A percentile compares a stretch with the other conserved stretches of the same genome.
phyloP scores from a whole-genome alignment of 2,329 filamentous ascomycete genomes.

The Capronia coronata region DNA sequence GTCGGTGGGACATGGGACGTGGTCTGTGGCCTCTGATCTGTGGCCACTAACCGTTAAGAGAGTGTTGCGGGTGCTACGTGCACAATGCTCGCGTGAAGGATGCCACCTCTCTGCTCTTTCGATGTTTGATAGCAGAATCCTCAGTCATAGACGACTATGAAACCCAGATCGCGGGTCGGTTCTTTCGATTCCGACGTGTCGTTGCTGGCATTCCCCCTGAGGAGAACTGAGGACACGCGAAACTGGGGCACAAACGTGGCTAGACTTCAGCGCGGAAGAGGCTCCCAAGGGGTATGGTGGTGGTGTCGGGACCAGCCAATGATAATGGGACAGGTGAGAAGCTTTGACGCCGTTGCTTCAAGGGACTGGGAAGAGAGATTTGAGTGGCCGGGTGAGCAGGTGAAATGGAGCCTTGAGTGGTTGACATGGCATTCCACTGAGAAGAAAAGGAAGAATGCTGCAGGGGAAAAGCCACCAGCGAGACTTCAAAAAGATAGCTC shows the following conservation, averaged over 20 bases:
- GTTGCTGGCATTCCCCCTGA: background rate
- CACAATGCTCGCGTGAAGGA: slow-evolving; percentile 4
- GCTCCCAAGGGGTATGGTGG: background rate
- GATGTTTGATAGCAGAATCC: slow-evolving; percentile 1
- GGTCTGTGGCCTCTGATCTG: background rate
- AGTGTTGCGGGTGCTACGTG: too few relatives aligned
- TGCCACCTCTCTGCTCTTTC: background rate
- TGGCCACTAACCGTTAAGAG: too few relatives aligned
- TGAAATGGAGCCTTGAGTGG: background rate
- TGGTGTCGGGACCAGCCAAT: slow-evolving; percentile 2
- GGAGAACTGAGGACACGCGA: too few relatives aligned
- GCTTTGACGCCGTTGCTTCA: slow-evolving; percentile 16
- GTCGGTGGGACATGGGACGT: background rate
- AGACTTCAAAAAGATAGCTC: background rate
- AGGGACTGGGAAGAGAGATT: background rate
- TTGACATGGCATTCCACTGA: background rate
- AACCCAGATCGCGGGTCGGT: background rate
- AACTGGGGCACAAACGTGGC: too few relatives aligned
- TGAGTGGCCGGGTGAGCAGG: background rate
- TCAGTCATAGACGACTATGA: slow-evolving; percentile 1
- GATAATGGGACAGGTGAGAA: background rate
- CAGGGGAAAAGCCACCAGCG: background rate
- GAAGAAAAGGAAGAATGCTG: background rate
- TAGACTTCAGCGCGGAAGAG: slow-evolving; percentile 8
- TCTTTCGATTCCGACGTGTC: too few relatives aligned